Base-by-base conservation (phyloP, 805 yeast genomes). In the Nakazawaea sp. region DNA sequence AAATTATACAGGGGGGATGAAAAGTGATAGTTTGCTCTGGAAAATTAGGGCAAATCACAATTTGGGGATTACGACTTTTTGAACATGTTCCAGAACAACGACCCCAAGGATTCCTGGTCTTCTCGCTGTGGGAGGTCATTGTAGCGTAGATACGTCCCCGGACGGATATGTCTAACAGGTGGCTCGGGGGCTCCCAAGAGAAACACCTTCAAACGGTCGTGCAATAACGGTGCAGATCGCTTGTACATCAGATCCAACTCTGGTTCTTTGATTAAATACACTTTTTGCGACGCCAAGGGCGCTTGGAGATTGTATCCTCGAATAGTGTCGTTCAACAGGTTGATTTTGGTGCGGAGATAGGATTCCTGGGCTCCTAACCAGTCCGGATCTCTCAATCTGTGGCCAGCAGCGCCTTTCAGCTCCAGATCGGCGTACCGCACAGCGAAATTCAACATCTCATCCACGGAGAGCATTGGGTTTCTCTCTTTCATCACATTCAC, bases 251-350 rank as follows among this genome's bases (percentile, higher is more conserved):
- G 41, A 10, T 51, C 50, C 12, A 74, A 45, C 48, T 78, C 84
- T 13, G 52, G 58, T 4, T 67, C 72, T 2, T 55, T 43, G 1
- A 54, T 8, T 11, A 78, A 49, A 44, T 78, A 78, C n/a, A 74
- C 55, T 41, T 68, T 70, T 35, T 80, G 76, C 0, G 83, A 74
- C 0, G 78, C 58, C 33, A 69, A 44, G 0, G 85, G 85, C 0
- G 85, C 82, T 45, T 77, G 83, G 12, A 78, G 46, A 45, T 78
- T 78, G 46, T 78, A 78, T 0, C 78, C 71, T 11, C 84, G 55
- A 9, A 78, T 60, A 2, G 61, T 58, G 42, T 64, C 70, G 48
- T 78, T 78, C 31, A 76, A 46, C 6, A 56, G 42, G 3, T 50
- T 48, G 3, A 78, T 45, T 32, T 62, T 56, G 2, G 57, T 43